phyloP scores from a whole-genome alignment of 495 filamentous ascomycete genomes.

The Mycothermus thermophilus region DNA sequence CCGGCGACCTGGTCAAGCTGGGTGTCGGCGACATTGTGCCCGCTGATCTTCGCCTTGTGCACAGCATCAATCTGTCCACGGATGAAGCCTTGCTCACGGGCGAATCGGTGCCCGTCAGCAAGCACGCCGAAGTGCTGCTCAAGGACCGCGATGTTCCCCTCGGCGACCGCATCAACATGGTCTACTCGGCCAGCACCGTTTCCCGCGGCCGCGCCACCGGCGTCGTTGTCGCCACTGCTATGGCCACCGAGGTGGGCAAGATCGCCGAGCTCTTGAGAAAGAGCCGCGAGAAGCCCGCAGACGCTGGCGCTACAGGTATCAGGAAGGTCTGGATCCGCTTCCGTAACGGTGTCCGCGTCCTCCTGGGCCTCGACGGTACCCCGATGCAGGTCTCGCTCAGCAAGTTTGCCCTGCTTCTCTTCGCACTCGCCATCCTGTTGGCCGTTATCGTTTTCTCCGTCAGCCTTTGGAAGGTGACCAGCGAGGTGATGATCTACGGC shows the following conservation, averaged over 20 bases:
- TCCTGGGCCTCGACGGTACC: constrained; percentile 58
- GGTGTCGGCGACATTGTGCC: constrained; percentile 74
- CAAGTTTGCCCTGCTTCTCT: constrained; percentile 60
- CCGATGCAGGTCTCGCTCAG: constrained; percentile 66
- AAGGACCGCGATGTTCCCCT: constrained; percentile 35
- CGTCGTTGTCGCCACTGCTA: constrained; percentile 54
- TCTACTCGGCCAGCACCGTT: constrained; percentile 52
- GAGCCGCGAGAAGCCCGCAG: constrained; percentile 36
- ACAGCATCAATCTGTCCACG: constrained; percentile 54
- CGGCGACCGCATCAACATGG: constrained; percentile 56
- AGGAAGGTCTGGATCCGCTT: constrained; percentile 3
- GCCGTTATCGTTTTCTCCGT: constrained; percentile 72
- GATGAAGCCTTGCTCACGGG: constrained; percentile 42
- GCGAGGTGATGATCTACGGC: constrained; percentile 69
- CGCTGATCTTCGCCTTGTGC: constrained; percentile 60
- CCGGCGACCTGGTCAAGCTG: constrained; percentile 64
- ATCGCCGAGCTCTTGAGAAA: constrained; percentile 53
- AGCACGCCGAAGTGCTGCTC: constrained; percentile 22
- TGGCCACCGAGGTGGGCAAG: constrained; percentile 69
- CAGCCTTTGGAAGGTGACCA: constrained; percentile 51
- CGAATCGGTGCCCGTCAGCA: constrained; percentile 44
- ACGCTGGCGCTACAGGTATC: constrained; percentile 31
- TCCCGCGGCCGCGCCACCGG: constrained; percentile 53
- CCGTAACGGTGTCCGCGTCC: constrained; percentile 11
- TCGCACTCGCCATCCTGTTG: constrained; percentile 56